A percentile compares a stretch with the other conserved stretches of the same genome.
Evolutionary conservation across 768 basidiomycete genomes (phyloP).

Genomic region (Mycena olivaceomarginata): DNA sequence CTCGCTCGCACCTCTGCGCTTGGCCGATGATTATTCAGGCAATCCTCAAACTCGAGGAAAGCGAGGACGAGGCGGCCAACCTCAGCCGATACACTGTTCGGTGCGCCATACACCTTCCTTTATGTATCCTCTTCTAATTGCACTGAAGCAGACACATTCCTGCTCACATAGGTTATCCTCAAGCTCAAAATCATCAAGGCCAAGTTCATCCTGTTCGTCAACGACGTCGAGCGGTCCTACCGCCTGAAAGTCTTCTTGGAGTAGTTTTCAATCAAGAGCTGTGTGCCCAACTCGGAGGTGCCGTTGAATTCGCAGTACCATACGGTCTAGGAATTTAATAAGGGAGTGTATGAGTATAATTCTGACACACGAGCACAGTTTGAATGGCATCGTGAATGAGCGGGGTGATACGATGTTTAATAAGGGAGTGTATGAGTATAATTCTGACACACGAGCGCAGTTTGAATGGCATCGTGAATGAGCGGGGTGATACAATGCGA

Average conservation of each 20-base stretch:
- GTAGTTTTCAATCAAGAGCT: conserved; percentile 97
- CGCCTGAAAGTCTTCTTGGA: conserved; percentile 98
- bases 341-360: conserved; percentile 98
- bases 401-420: too few relatives aligned
- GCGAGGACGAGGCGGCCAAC: conserved; percentile 86
- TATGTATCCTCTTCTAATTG: conserved; percentile 2
- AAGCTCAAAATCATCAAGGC: conserved; percentile 96
- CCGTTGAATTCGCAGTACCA: conserved; percentile 98
- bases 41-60: conserved; percentile 92
- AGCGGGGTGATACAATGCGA: too few relatives aligned
- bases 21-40: conserved; percentile 66
- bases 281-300: conserved; percentile 96
- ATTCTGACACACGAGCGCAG: too few relatives aligned
- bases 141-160: conserved; percentile 96
- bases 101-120: conserved; percentile 59
- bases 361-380: too few relatives aligned
- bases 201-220: conserved; percentile 97
- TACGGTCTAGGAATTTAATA: conserved; percentile 98
- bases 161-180: conserved; percentile 95
- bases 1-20: neutral
- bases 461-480: too few relatives aligned
- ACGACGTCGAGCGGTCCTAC: conserved; percentile 95
- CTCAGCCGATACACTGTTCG: conserved; percentile 91
- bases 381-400: too few relatives aligned
- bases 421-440: too few relatives aligned